Evolutionary conservation across 2,329 filamentous ascomycete genomes (phyloP).

Genomic region (Talaromyces piceae): DNA sequence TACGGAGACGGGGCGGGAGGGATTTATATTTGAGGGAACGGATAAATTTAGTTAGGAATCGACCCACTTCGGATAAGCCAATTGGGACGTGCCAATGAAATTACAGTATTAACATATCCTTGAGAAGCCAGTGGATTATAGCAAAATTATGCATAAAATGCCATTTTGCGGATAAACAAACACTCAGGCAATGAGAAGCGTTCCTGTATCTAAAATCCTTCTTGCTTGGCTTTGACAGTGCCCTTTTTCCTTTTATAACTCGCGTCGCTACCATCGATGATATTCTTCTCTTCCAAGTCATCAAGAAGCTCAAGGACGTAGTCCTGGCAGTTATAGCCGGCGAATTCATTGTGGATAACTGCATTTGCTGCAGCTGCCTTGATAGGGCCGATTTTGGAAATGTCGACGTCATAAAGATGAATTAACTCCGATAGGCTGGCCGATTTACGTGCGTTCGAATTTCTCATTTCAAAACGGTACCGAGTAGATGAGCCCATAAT

Average conservation of each 20-base stretch:
- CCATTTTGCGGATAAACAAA: too few species aligned
- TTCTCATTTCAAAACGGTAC: background rate
- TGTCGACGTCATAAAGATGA: background rate
- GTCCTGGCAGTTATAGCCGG: constrained; percentile 11
- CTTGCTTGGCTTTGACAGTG: background rate
- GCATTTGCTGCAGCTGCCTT: constrained; percentile 13
- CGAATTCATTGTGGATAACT: constrained; percentile 15
- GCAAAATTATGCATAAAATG: too few species aligned
- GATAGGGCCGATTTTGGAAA: constrained; percentile 9
- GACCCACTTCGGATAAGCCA: too few species aligned
- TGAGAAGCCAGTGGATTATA: too few species aligned
- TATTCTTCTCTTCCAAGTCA: background rate
- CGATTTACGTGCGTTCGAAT: background rate
- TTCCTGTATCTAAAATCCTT: too few species aligned
- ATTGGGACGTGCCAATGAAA: too few species aligned
- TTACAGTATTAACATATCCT: too few species aligned
- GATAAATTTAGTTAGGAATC: too few species aligned
- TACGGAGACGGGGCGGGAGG: background rate
- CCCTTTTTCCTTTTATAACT: background rate
- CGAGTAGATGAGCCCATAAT: background rate
- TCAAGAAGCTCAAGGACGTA: background rate
- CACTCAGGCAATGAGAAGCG: too few species aligned
- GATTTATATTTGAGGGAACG: constrained; percentile 17
- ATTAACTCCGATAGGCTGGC: background rate
- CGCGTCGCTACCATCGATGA: background rate